Conservation (phyloP, 305 asterid species). For the Fraxinus sp. region DNA sequence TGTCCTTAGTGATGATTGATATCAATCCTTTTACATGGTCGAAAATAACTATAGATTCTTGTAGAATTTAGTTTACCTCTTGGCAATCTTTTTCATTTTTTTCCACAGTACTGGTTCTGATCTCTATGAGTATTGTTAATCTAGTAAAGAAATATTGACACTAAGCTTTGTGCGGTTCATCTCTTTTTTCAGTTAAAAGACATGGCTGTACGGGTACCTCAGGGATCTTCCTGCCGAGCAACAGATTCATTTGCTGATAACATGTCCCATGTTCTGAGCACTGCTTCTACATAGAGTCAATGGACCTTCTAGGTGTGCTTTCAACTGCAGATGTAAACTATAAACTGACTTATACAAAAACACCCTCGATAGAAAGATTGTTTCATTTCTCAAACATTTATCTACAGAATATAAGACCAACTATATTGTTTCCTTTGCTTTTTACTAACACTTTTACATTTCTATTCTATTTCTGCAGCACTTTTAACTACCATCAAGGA, state of each 20-base stretch:
- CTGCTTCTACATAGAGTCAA: conserved; percentile 38
- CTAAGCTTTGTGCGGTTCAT: background rate
- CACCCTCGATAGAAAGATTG: background rate
- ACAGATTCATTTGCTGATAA: conserved; percentile 40
- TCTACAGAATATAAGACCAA: background rate
- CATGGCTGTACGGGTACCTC: conserved; percentile 42
- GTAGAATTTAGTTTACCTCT: background rate
- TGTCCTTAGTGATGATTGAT: background rate
- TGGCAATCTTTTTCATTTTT: background rate
- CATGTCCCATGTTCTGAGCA: conserved; percentile 35
- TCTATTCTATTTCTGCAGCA: background rate
- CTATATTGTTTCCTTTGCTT: background rate
- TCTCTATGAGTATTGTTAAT: background rate
- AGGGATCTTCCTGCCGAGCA: conserved; percentile 43
- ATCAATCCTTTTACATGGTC: background rate
- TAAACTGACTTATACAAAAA: background rate
- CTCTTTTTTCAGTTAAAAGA: conserved; percentile 45
- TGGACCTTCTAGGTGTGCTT: conserved; percentile 25
- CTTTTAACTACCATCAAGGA: background rate
- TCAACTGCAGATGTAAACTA: background rate
- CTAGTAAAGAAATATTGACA: background rate
- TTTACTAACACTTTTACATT: background rate
- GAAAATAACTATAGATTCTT: background rate
- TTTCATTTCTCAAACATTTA: background rate
- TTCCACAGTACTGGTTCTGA: background rate